Base-by-base conservation (phyloP, 352 stramenopile genomes). In the Nothophytophthora sp. region DNA sequence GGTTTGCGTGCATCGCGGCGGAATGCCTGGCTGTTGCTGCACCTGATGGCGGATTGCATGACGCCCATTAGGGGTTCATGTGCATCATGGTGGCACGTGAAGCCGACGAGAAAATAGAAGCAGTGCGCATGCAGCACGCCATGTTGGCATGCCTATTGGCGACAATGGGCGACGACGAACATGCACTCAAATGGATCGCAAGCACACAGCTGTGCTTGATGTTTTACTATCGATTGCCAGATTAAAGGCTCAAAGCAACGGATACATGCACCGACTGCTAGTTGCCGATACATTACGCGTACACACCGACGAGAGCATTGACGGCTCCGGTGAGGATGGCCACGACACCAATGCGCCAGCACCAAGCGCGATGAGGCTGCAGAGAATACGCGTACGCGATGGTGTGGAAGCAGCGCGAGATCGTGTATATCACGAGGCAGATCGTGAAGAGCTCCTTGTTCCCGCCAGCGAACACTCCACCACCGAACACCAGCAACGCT, bases 341-440 rank as follows among this genome's bases (percentile, higher is more conserved):
- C 40, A 78, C 45, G 40, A 81, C 46, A 32, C 67, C 68, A 33
- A 69, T 50, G n/a, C 63, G 42, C 60, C 64, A 78, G 48, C 64
- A 76, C 27, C 68, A 44, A 25, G 60, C 57, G 47, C 73, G 73
- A 27, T 78, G 58, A 38, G 72, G 75, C 50, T 86, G 68, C 50
- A 77, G 59, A 20, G 47, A 52, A 35, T 80, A 63, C 25, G 67
- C 75, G 39, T 81, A 86, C 10, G 70, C 63, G 35, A 72, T 44
- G 29, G 75, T 86, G 63, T 81, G 70, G 30, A 60, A 46, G 36
- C 64, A 63, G 28, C 75, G 71, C 36, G 59, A 63, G 4, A 67
- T 32, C 3, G 71, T 86, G 72, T 70, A 86, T 8, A 37, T 55
- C 22, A 68, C 29, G 57, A 86, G 80, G 16, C 56, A 57, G 15